Evolutionary conservation across 2,329 filamentous ascomycete species (phyloP), one percentile per base, ranked within the genome.

Genomic region (Pleurostoma richardsiae): DNA sequence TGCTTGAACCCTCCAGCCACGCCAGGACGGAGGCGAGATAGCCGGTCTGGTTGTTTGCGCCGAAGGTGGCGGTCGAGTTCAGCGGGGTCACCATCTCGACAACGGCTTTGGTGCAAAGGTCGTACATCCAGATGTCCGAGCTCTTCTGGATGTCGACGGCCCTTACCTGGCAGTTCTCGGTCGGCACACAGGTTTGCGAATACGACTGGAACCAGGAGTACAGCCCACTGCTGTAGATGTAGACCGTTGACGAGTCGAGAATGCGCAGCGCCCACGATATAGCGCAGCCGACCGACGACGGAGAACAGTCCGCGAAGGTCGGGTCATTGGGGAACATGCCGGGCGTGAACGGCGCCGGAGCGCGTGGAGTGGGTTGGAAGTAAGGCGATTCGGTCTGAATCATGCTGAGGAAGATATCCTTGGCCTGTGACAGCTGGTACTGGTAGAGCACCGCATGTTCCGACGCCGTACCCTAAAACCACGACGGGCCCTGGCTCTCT

Each of bases 361-460:
- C 50, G 11, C 10, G 40, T 3, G 54, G 52, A 3, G 42, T 84
- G 72, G 58, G 55, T 40, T 63, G 57, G 67, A 77, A 83, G 66
- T 75, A 79, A 10, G 83, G 80, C 2, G 82, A 86, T 60, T 88
- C 85, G 1, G 80, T 80, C 58, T 88, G 85, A 49, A 88, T 80
- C 42, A 82, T 65, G 11, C 73, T 76, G 69, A 83, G 79, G 54
- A 71, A 76, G 54, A 78, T 57, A 55, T 76, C 70, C 49, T 68
- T 64, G 1, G 76, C 73, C n/a, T 65, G 62, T 42, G 61, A 57
- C 55, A 78, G 60, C 44, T 75, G 66, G 62, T 79, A 80, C 54
- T 80, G 72, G 54, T 74, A 76, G 30, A 77, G 58, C 19, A 71
- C 64, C 4, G 64, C 66, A 61, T 79, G 76, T 58, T 79, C 76